phyloP scores from a whole-genome alignment of 768 basidiomycete species.

The Podaxis sp. region DNA sequence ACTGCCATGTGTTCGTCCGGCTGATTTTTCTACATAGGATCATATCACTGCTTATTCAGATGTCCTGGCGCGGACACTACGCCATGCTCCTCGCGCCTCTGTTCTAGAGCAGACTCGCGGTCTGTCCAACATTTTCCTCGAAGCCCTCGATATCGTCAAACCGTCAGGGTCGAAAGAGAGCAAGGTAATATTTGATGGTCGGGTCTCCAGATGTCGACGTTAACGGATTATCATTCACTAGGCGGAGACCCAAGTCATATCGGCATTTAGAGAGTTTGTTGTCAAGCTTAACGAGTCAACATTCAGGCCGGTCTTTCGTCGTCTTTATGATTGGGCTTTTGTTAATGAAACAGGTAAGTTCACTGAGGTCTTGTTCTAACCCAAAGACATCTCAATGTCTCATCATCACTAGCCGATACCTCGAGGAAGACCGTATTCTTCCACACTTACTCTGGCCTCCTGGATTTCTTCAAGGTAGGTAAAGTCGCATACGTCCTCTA shows the following conservation, averaged over 20 bases:
- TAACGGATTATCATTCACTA: slow-evolving; percentile 19
- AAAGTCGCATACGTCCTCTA: neutral
- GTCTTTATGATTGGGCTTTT: slow-evolving; percentile 94
- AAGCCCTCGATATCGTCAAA: slow-evolving; percentile 60
- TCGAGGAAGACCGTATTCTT: slow-evolving; percentile 69
- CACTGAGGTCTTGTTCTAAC: neutral
- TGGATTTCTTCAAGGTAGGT: slow-evolving; percentile 85
- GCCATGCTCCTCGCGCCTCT: slow-evolving; percentile 55
- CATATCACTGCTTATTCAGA: slow-evolving; percentile 58
- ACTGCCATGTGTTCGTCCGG: neutral
- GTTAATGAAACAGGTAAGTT: slow-evolving; percentile 44
- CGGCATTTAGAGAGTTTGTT: slow-evolving; percentile 84
- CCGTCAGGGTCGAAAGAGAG: slow-evolving; percentile 22
- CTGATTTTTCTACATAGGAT: slow-evolving; percentile 18
- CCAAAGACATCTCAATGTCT: neutral
- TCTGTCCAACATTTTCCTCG: slow-evolving; percentile 75
- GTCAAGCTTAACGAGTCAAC: slow-evolving; percentile 89
- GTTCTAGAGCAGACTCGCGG: slow-evolving; percentile 63
- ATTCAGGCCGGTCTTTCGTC: slow-evolving; percentile 89
- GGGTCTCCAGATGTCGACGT: no score
- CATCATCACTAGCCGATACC: slow-evolving; percentile 23
- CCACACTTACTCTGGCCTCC: slow-evolving; percentile 63
- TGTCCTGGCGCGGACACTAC: slow-evolving; percentile 60
- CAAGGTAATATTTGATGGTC: neutral
- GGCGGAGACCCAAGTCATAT: slow-evolving; percentile 52